These are phyloP conservation scores for Botrytis pseudocinerea DNA, from an alignment of 2,329 filamentous ascomycete genomes.

Conservation along the genomic window DNA sequence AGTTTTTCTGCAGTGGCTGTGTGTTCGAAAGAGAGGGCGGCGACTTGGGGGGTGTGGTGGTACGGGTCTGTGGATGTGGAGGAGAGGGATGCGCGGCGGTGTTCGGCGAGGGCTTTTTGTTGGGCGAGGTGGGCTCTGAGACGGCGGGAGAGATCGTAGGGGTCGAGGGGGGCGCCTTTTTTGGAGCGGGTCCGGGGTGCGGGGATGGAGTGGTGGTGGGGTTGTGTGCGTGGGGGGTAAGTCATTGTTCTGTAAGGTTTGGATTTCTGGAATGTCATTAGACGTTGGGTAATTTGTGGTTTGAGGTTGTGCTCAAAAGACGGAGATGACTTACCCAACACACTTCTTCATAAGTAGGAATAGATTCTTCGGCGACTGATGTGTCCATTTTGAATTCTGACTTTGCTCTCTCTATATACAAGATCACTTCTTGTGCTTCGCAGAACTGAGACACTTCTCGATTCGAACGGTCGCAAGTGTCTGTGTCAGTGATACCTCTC, in stretches of 20 bases:
- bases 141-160: slow-evolving; percentile 56
- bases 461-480: slow-evolving; percentile 6
- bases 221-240: slow-evolving; percentile 29
- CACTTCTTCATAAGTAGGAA: slow-evolving; percentile 13
- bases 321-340: not conserved
- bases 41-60: slow-evolving; percentile 55
- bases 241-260: slow-evolving; percentile 35
- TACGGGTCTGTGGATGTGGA: slow-evolving; percentile 40
- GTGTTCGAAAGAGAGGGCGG: slow-evolving; percentile 55
- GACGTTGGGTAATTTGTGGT: not conserved
- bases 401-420: slow-evolving; percentile 3
- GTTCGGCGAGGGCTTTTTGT: slow-evolving; percentile 46
- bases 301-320: not conserved
- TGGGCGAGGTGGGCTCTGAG: slow-evolving; percentile 53
- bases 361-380: not conserved
- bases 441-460: slow-evolving; percentile 11
- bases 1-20: slow-evolving; percentile 52
- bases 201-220: slow-evolving; percentile 8
- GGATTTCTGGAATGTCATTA: not conserved
- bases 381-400: not conserved
- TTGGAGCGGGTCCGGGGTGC: slow-evolving; percentile 34
- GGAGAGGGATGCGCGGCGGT: slow-evolving; percentile 30
- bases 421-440: slow-evolving; percentile 17
- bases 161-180: slow-evolving; percentile 48
- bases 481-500: slow-evolving; percentile 8